phyloP scores from a whole-genome alignment of 345 rosid genomes.

The Populus davidiana region DNA sequence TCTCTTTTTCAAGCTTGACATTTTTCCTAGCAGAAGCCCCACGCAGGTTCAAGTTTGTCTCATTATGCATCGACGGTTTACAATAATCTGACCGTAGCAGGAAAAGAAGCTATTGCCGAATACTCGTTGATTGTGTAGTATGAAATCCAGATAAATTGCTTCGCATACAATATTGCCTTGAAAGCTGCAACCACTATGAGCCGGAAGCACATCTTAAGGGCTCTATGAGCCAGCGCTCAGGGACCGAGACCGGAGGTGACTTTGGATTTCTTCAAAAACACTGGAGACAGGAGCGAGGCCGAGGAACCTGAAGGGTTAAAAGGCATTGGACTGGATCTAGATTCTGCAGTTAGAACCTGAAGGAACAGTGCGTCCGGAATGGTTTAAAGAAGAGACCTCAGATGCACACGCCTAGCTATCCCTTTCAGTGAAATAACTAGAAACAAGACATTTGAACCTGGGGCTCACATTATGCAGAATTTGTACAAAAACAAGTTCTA shows the following conservation, averaged over 20 bases:
- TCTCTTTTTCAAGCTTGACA: background rate
- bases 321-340: background rate
- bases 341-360: background rate
- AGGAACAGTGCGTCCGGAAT: background rate
- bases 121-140: background rate
- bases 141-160: background rate
- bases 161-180: background rate
- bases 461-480: slow-evolving; percentile 1
- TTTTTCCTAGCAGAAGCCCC: background rate
- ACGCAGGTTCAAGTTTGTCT: background rate
- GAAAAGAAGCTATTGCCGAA: background rate
- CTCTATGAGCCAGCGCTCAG: background rate
- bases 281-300: background rate
- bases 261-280: background rate
- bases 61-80: background rate
- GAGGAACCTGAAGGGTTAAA: background rate
- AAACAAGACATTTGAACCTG: slow-evolving; percentile 5
- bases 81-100: background rate
- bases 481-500: slow-evolving; percentile 16
- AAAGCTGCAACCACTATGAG: too few species aligned
- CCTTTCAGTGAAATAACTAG: background rate
- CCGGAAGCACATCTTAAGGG: background rate
- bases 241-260: background rate
- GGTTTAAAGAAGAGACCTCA: background rate
- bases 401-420: background rate